Evolutionary conservation across 345 rosid genomes (phyloP), one percentile per base, ranked within the genome.

Genomic region (Kernera saxatilis): DNA sequence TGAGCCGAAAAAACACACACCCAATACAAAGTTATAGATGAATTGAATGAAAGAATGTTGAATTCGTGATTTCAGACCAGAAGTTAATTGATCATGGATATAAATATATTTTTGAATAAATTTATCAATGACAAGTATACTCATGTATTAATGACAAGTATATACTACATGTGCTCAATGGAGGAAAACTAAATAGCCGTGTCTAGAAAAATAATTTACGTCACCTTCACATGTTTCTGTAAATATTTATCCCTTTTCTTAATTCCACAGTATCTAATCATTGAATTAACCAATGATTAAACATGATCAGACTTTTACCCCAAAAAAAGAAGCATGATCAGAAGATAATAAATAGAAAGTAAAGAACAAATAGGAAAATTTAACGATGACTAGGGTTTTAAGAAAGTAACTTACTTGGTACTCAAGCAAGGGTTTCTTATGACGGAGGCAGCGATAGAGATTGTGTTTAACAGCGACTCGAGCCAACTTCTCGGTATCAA

Each of bases 401-500:
- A 43, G 35, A 63, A 44, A 30, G 7, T 4, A 7, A 58, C 80
- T 82, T 82, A 90, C 96, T 72, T 88, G 86, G 37, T 86, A 79
- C 2, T 50, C 74, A 23, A 90, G 88, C 56, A 83, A 40, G 3
- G 90, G 88, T 29, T 74, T 86, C 14, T 63, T 80, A 13, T 90
- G 94, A 6, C 88, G 90, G 13, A 90, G 72, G 49, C 62, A 88
- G 0, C 75, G 78, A 27, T 85, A 68, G 22, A 88, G 50, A 0
- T 79, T 79, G 29, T 81, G 89, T 45, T 52, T 88, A 9, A 84
- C 2, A 14, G 92, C 85, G 2, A 78, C 92, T 1, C 94, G 80
- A 0, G 97, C 89, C 10, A 90, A 80, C 53, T 90, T 90, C 60
- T 90, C 94, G 0, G 82, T 79, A 21, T 90, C 79, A 0, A 90